Conservation (phyloP, 192 early-diverging fungal species). For the Mortierella antarctica region DNA sequence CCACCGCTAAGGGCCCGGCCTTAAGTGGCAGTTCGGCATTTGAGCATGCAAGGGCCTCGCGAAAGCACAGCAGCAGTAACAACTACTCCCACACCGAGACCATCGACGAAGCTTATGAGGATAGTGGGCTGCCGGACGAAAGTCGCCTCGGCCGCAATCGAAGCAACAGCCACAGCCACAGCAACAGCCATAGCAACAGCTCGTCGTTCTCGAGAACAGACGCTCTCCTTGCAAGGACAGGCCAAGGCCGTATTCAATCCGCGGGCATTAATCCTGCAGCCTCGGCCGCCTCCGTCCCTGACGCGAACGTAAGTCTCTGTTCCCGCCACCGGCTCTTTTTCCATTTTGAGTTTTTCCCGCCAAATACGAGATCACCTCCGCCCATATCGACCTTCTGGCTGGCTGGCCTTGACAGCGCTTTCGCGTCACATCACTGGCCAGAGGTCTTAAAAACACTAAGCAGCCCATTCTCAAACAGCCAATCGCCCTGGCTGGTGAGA, state of each 20-base stretch:
- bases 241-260: conserved; percentile 1
- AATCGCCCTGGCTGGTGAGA: no score
- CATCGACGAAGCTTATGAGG: background rate
- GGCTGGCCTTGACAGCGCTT: no score
- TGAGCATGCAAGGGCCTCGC: background rate
- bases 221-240: background rate
- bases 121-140: background rate
- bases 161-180: conserved; percentile 1
- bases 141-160: background rate
- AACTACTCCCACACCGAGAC: background rate
- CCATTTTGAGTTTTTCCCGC: no score
- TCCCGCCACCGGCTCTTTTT: background rate
- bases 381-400: no score
- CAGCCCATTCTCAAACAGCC: no score
- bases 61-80: conserved; percentile 6
- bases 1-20: background rate
- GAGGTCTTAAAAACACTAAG: no score
- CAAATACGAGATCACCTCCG: no score
- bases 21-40: background rate
- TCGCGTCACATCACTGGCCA: no score
- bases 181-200: conserved; percentile 9
- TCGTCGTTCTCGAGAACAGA: conserved; percentile 14
- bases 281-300: conserved; percentile 1
- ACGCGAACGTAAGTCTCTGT: conserved; percentile 24
- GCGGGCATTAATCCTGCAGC: background rate